phyloP scores from a whole-genome alignment of 129 eudicot species.

The Ambrosia artemisiifolia region DNA sequence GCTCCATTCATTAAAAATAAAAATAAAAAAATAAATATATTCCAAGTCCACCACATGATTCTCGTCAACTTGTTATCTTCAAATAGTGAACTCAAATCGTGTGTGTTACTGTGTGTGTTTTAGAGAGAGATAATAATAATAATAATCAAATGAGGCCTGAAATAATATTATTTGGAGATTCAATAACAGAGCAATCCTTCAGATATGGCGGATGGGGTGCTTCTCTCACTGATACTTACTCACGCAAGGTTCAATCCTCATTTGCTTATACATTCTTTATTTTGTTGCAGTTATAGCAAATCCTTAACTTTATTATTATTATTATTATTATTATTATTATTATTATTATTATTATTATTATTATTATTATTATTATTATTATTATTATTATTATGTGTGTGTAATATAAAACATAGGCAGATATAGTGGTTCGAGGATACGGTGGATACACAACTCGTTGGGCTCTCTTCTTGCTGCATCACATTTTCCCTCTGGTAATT shows the following conservation, averaged over 20 bases:
- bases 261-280: too few species aligned
- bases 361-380: background rate
- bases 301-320: background rate
- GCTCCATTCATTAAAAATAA: too few species aligned
- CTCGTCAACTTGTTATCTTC: too few species aligned
- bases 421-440: constrained; percentile 76
- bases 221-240: constrained; percentile 64
- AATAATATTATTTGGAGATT: constrained; percentile 78
- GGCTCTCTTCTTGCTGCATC: constrained; percentile 85
- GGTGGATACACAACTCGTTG: constrained; percentile 90
- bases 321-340: background rate
- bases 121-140: too few species aligned
- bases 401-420: constrained; percentile 42
- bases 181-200: constrained; percentile 82
- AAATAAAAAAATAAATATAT: too few species aligned
- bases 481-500: constrained; percentile 78
- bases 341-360: background rate
- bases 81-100: too few species aligned
- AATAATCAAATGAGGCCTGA: constrained; percentile 54
- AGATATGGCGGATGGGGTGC: constrained; percentile 82
- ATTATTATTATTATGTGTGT: background rate
- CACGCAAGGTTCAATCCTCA: constrained; percentile 58
- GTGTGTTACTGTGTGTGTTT: background rate
- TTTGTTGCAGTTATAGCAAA: background rate
- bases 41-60: too few species aligned